These are phyloP conservation scores for Chlamydomonas sp. DNA, from an alignment of 139 green algal species.

Conservation along the genomic window DNA sequence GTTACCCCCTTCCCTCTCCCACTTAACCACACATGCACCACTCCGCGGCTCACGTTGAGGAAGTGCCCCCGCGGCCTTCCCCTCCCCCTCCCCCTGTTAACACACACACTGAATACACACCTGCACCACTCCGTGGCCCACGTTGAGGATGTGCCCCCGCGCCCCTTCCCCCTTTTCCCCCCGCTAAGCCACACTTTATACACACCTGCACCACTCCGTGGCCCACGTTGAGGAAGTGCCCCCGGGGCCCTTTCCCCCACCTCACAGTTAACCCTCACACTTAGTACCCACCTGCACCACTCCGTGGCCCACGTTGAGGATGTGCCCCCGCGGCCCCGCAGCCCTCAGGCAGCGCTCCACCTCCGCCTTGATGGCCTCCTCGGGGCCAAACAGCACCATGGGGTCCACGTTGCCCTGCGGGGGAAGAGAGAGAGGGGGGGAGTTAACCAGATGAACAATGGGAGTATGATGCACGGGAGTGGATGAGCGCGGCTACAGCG, in stretches of 20 bases:
- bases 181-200: too few species aligned
- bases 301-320: constrained; percentile 96
- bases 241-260: too few species aligned
- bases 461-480: background rate
- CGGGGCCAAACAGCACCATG: constrained; percentile 91
- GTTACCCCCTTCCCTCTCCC: background rate
- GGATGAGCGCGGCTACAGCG: too few species aligned
- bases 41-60: constrained; percentile 94
- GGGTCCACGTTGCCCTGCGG: constrained; percentile 90
- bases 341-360: constrained; percentile 71
- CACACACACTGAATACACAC: background rate
- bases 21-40: constrained; percentile 69
- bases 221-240: constrained; percentile 95
- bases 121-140: constrained; percentile 94
- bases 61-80: constrained; percentile 34
- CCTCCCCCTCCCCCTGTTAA: too few species aligned
- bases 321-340: constrained; percentile 80
- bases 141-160: constrained; percentile 85
- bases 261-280: too few species aligned
- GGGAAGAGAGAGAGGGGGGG: too few species aligned
- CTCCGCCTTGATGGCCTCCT: constrained; percentile 69
- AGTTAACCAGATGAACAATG: constrained; percentile 52
- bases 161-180: too few species aligned
- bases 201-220: constrained; percentile 88
- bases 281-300: constrained; percentile 78